These are phyloP conservation scores for Aspergillus fumigatus DNA, from an alignment of 2,329 filamentous ascomycete species.

Conservation along the genomic window DNA sequence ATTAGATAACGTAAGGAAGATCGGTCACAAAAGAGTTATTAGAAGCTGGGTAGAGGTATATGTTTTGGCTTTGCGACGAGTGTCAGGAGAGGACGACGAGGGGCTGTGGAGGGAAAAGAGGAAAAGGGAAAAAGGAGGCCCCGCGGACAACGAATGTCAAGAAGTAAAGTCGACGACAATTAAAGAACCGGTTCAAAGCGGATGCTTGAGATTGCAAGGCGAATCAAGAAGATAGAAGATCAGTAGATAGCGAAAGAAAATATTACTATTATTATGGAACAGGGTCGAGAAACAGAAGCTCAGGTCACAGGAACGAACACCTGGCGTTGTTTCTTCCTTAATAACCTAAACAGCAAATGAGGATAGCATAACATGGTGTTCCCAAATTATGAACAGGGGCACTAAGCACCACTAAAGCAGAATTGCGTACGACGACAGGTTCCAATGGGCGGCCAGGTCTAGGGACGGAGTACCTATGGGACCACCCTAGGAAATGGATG, in stretches of 20 bases:
- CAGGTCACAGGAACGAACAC: conserved; percentile 17
- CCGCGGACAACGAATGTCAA: conserved; percentile 2
- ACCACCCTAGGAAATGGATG: conserved; percentile 19
- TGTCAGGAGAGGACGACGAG: conserved; percentile 1
- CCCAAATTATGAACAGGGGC: background rate
- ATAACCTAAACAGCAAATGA: too few species aligned
- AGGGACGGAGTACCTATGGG: conserved; percentile 5
- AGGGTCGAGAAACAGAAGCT: conserved; percentile 8
- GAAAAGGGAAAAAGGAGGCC: background rate
- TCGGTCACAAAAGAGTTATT: background rate
- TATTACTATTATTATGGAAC: conserved; percentile 3
- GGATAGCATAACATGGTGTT: background rate
- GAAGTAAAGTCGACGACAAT: background rate
- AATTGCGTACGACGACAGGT: too few species aligned
- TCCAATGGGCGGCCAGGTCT: too few species aligned
- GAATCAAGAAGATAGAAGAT: background rate
- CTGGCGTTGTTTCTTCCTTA: conserved; percentile 16
- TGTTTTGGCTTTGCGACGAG: background rate
- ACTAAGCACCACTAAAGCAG: background rate
- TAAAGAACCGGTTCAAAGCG: background rate
- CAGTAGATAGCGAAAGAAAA: background rate
- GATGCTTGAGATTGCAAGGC: background rate
- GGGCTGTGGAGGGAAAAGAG: background rate
- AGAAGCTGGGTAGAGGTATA: conserved; percentile 2
- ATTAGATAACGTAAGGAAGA: conserved; percentile 2